A percentile compares a stretch with the other conserved stretches of the same genome.
Conservation (phyloP, 2,329 filamentous ascomycete species). For the Aspergillus sp. region DNA sequence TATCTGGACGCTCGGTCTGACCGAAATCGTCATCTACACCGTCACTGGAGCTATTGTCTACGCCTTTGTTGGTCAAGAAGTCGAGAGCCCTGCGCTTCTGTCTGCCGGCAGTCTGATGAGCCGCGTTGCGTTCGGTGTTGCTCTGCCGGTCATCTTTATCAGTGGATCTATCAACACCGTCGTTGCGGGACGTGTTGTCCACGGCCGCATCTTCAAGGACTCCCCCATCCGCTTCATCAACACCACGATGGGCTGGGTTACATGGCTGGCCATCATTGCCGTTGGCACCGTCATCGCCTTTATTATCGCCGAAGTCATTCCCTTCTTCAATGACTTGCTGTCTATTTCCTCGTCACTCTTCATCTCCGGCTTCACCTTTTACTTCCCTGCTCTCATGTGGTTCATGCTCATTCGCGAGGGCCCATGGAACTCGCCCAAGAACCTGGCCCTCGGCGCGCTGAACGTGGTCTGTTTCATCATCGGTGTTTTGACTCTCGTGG, state of each 20-base stretch:
- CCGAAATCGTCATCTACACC: constrained; percentile 26
- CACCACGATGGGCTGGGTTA: constrained; percentile 35
- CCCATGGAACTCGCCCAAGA: constrained; percentile 36
- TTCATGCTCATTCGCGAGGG: constrained; percentile 31
- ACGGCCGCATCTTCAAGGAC: constrained; percentile 35
- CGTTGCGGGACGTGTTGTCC: constrained; percentile 34
- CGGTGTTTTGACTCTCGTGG: constrained; percentile 72
- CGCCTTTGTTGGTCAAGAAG: constrained; percentile 32
- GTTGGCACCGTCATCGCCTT: constrained; percentile 76
- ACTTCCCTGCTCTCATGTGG: constrained; percentile 50
- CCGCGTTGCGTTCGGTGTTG: constrained; percentile 34
- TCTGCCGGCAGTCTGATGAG: constrained; percentile 28
- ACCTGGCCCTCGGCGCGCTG: constrained; percentile 55
- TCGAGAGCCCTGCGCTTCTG: constrained; percentile 33
- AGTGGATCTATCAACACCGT: constrained; percentile 38
- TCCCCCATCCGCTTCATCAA: constrained; percentile 37
- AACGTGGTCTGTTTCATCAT: constrained; percentile 70
- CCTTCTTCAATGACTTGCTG: constrained; percentile 72
- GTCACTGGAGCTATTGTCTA: constrained; percentile 30
- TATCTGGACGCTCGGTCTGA: constrained; percentile 22
- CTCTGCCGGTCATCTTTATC: constrained; percentile 38
- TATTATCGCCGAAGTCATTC: constrained; percentile 80
- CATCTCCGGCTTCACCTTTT: constrained; percentile 88
- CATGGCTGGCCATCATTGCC: constrained; percentile 30
- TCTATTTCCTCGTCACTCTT: constrained; percentile 63